Conservation (phyloP, 129 eudicot species). For the Flaveria trinervia region DNA sequence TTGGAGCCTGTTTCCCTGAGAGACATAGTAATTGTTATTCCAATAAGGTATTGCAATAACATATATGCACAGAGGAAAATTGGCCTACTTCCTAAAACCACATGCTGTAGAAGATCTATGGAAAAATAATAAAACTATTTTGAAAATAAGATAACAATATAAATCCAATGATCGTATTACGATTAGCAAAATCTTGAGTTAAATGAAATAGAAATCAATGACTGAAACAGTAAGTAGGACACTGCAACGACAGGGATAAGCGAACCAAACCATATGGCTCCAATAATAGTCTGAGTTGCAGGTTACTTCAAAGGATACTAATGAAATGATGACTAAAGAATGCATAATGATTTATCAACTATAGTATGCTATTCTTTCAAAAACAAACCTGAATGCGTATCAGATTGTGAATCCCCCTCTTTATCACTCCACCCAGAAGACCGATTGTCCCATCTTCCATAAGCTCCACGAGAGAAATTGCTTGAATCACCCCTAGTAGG, state of each 20-base stretch:
- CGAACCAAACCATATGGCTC: background rate
- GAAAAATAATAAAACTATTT: background rate
- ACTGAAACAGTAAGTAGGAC: background rate
- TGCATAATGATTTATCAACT: background rate
- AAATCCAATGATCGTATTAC: background rate
- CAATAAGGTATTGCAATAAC: background rate
- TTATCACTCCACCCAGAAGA: conserved; percentile 71
- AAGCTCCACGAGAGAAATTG: conserved; percentile 16
- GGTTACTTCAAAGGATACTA: background rate
- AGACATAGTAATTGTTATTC: background rate
- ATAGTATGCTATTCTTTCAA: conserved; percentile 14
- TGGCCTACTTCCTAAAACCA: background rate
- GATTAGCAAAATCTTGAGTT: background rate
- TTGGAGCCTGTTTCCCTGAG: background rate
- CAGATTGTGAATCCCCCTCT: conserved; percentile 77
- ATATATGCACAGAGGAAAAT: background rate
- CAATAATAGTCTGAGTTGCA: background rate
- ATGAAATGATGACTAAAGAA: background rate
- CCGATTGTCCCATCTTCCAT: conserved; percentile 83
- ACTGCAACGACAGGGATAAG: background rate
- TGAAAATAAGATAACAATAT: background rate
- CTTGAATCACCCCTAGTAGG: conserved; percentile 78
- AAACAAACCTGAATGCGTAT: conserved; percentile 56
- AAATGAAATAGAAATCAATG: conserved; percentile 1
- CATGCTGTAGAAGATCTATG: conserved; percentile 11